Conservation (phyloP, 148 eudicot genomes). For the Vaccinium corymbosum region DNA sequence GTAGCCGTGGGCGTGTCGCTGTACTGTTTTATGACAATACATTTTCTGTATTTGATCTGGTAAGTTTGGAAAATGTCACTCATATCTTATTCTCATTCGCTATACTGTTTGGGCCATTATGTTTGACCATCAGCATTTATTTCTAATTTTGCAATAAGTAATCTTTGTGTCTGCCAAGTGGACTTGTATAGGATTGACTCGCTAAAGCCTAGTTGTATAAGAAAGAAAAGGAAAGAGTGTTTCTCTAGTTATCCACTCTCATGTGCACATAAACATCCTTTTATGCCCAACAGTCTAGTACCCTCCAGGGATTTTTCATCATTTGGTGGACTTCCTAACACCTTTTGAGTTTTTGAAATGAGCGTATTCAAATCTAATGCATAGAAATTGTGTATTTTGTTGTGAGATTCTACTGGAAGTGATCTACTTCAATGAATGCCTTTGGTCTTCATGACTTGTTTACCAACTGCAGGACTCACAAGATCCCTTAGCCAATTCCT, state of each 20-base stretch:
- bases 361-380: background rate
- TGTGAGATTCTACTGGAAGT: background rate
- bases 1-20: constrained; percentile 93
- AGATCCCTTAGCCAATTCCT: constrained; percentile 91
- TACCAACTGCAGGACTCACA: constrained; percentile 70
- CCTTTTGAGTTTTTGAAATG: constrained; percentile 10
- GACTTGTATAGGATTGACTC: background rate
- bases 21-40: constrained; percentile 90
- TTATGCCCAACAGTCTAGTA: background rate
- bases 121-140: background rate
- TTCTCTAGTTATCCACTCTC: background rate
- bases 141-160: background rate
- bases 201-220: background rate
- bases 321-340: background rate
- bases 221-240: background rate
- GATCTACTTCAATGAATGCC: constrained; percentile 9
- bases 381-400: background rate
- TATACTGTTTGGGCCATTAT: background rate
- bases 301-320: background rate
- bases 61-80: constrained; percentile 35
- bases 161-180: background rate
- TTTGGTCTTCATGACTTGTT: constrained; percentile 8
- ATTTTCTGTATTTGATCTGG: constrained; percentile 91
- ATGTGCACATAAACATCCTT: background rate
- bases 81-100: constrained; percentile 5